phyloP scores from a whole-genome alignment of 805 yeast species.

The Spathaspora passalidarum region DNA sequence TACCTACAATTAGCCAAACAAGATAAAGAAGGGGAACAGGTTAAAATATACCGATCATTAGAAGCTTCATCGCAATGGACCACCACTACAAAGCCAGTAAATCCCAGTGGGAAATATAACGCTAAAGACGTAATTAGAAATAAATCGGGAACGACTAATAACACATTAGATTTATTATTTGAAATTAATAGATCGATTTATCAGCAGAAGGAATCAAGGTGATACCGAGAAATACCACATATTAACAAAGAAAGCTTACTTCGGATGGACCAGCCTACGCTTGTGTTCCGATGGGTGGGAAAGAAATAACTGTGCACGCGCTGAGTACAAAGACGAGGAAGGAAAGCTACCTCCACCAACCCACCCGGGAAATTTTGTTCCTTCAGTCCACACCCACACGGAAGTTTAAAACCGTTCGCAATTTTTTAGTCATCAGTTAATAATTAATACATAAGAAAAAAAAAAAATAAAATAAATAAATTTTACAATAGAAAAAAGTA shows the following conservation, averaged over 20 bases:
- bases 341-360: no score
- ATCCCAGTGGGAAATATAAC: conserved; percentile 5
- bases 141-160: conserved; percentile 4
- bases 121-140: conserved; percentile 12
- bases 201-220: conserved; percentile 10
- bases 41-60: conserved; percentile 19
- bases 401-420: neutral
- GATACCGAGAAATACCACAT: neutral
- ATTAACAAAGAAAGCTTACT: neutral
- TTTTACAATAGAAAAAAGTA: no score
- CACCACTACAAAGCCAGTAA: conserved; percentile 8
- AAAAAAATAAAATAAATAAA: neutral
- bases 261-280: neutral
- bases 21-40: conserved; percentile 18
- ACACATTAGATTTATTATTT: conserved; percentile 15
- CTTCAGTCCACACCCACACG: neutral
- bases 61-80: conserved; percentile 23
- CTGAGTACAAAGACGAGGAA: no score
- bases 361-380: neutral
- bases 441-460: neutral
- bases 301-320: no score
- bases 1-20: conserved; percentile 18
- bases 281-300: no score
- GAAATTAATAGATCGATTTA: conserved; percentile 18
- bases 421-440: no score